phyloP scores from a whole-genome alignment of 2,329 filamentous ascomycete species.

The Fusarium sp. region DNA sequence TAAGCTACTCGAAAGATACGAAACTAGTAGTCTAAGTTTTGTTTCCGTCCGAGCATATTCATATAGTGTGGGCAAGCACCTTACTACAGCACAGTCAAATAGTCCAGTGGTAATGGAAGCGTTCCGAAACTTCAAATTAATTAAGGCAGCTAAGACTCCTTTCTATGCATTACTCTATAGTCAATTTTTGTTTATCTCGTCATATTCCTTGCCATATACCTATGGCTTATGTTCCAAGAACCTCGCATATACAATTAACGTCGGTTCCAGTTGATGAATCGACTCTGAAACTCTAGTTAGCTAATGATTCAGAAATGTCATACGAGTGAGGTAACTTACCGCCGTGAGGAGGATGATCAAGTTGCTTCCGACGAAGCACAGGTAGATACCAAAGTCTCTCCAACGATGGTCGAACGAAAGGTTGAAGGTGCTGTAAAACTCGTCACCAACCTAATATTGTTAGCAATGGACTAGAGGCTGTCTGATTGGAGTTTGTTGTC shows the following conservation, averaged over 20 bases:
- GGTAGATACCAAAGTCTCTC: slow-evolving; percentile 86
- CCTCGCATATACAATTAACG: slow-evolving; percentile 53
- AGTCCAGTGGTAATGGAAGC: background rate
- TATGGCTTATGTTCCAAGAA: slow-evolving; percentile 1
- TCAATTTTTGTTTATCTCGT: slow-evolving; percentile 4
- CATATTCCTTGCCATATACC: background rate
- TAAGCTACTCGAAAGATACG: too few relatives aligned
- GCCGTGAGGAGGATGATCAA: slow-evolving; percentile 72
- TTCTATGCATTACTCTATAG: background rate
- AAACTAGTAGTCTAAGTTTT: too few relatives aligned
- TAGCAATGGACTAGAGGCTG: too few relatives aligned
- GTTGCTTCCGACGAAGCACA: slow-evolving; percentile 84
- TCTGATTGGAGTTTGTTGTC: too few relatives aligned
- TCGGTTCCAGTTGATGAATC: slow-evolving; percentile 68
- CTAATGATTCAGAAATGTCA: background rate
- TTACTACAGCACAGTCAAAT: too few relatives aligned
- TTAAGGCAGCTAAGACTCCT: background rate
- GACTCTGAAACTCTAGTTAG: slow-evolving; percentile 56
- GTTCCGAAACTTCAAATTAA: too few relatives aligned
- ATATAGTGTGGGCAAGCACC: too few relatives aligned
- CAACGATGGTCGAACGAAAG: slow-evolving; percentile 80
- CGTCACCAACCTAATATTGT: slow-evolving; percentile 82
- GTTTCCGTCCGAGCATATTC: too few relatives aligned
- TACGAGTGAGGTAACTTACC: slow-evolving; percentile 58
- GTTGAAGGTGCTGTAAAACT: slow-evolving; percentile 80